Percentiles rank a stretch among this genome's conserved stretches.
phyloP scores from a whole-genome alignment of 768 basidiomycete genomes.

The Infundibulicybe gibba region DNA sequence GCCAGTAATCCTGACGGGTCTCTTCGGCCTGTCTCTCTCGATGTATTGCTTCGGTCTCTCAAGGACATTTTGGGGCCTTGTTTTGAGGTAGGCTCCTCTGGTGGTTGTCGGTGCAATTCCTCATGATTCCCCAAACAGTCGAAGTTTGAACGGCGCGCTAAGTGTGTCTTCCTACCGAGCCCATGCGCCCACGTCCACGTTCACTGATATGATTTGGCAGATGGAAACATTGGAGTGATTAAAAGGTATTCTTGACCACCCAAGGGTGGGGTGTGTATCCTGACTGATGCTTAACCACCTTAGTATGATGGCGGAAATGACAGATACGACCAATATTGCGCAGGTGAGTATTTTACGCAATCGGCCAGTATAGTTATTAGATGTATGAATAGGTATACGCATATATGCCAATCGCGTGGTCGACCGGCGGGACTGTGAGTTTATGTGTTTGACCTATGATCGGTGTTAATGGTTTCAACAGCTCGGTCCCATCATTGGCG shows the following conservation, averaged over 20 bases:
- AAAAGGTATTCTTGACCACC: slow-evolving; percentile 35
- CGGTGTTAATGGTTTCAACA: slow-evolving; percentile 5
- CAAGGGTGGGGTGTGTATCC: neutral
- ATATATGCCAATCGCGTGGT: slow-evolving; percentile 55
- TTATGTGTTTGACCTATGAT: neutral
- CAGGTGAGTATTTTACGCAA: slow-evolving; percentile 27
- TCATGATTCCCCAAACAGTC: slow-evolving; percentile 31
- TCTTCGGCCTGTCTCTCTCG: slow-evolving; percentile 60
- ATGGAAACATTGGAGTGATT: slow-evolving; percentile 64
- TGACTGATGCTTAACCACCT: neutral
- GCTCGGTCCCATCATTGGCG: slow-evolving; percentile 56
- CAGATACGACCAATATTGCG: slow-evolving; percentile 66
- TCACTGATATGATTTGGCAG: slow-evolving; percentile 15
- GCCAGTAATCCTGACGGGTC: slow-evolving; percentile 65
- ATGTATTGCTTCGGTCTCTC: slow-evolving; percentile 79
- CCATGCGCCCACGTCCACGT: no score
- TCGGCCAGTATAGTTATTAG: no score
- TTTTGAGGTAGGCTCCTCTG: slow-evolving; percentile 35
- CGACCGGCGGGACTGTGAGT: slow-evolving; percentile 35
- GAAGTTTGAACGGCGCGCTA: slow-evolving; percentile 66
- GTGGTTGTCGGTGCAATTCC: neutral
- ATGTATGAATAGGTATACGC: slow-evolving; percentile 45
- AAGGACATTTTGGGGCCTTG: slow-evolving; percentile 61
- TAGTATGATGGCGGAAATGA: slow-evolving; percentile 72
- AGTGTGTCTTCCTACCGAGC: slow-evolving; percentile 33